Evolutionary conservation across 1,284 basidiomycete species (phyloP).

Genomic region (Kalmanozyma brasiliensis): DNA sequence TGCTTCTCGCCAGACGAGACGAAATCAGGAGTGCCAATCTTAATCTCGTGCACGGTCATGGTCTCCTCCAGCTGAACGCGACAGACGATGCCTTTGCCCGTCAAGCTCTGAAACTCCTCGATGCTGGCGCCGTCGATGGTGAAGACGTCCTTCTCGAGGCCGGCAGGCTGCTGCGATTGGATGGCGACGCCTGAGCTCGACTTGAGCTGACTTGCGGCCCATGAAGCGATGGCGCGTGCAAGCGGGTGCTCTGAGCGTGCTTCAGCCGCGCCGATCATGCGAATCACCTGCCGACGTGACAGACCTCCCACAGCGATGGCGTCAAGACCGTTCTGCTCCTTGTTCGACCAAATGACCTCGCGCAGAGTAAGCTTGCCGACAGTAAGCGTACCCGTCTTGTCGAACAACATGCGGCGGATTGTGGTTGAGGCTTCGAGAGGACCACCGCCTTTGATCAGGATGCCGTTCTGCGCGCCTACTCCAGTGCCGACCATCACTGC

Average conservation of each 20-base stretch:
- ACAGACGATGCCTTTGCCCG: constrained; percentile 83
- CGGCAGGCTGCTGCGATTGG: background rate
- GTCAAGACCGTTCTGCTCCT: constrained; percentile 47
- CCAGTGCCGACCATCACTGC: constrained; percentile 99
- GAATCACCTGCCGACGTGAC: constrained; percentile 55
- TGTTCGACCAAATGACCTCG: constrained; percentile 79
- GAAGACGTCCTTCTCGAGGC: constrained; percentile 6
- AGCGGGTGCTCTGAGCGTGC: constrained; percentile 94
- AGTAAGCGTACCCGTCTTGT: constrained; percentile 98
- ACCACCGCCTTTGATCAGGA: constrained; percentile 95
- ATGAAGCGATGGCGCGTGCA: constrained; percentile 86
- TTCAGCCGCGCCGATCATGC: constrained; percentile 85
- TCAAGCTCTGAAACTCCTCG: constrained; percentile 80
- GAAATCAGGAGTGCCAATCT: constrained; percentile 57
- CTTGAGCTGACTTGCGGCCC: constrained; percentile 74
- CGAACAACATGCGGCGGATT: constrained; percentile 84
- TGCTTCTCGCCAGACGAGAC: constrained; percentile 20
- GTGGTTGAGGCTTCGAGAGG: constrained; percentile 89
- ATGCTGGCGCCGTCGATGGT: constrained; percentile 70
- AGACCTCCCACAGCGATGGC: constrained; percentile 30
- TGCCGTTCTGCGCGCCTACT: constrained; percentile 94
- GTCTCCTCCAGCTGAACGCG: constrained; percentile 45
- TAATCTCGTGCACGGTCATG: constrained; percentile 47
- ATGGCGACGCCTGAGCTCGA: background rate
- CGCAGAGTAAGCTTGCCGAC: constrained; percentile 82